These are phyloP conservation scores for Penicillium freii DNA, from an alignment of 2,329 filamentous ascomycete genomes.

Conservation along the genomic window DNA sequence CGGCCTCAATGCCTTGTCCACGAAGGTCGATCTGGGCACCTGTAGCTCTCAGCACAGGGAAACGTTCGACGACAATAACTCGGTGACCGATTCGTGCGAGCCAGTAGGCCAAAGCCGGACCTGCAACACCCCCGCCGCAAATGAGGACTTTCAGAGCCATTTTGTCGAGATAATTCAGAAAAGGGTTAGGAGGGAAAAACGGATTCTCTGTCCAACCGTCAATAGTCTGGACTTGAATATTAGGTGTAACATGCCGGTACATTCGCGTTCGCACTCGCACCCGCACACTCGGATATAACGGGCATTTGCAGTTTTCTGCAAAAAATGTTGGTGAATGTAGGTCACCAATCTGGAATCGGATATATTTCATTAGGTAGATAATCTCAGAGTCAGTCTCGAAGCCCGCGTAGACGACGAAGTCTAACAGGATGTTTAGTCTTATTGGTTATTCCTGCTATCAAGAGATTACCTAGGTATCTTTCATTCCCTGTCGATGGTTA, in stretches of 20 bases:
- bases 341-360: neutral
- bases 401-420: neutral
- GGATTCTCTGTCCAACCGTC: neutral
- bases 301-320: no score
- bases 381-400: neutral
- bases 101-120: slow-evolving; percentile 50
- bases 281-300: neutral
- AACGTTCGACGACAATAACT: slow-evolving; percentile 46
- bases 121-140: slow-evolving; percentile 42
- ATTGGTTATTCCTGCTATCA: neutral
- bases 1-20: slow-evolving; percentile 50
- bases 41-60: slow-evolving; percentile 42
- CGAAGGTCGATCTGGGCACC: slow-evolving; percentile 58
- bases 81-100: slow-evolving; percentile 41
- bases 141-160: slow-evolving; percentile 49
- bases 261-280: no score
- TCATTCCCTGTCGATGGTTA: no score
- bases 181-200: neutral
- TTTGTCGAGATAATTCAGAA: slow-evolving; percentile 23
- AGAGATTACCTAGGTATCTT: neutral
- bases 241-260: neutral
- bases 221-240: neutral
- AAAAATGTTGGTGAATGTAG: neutral
- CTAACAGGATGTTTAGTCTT: no score
- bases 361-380: neutral